Evolutionary conservation across 257 asterid species (phyloP).

Genomic region (Hygrophila difformis): DNA sequence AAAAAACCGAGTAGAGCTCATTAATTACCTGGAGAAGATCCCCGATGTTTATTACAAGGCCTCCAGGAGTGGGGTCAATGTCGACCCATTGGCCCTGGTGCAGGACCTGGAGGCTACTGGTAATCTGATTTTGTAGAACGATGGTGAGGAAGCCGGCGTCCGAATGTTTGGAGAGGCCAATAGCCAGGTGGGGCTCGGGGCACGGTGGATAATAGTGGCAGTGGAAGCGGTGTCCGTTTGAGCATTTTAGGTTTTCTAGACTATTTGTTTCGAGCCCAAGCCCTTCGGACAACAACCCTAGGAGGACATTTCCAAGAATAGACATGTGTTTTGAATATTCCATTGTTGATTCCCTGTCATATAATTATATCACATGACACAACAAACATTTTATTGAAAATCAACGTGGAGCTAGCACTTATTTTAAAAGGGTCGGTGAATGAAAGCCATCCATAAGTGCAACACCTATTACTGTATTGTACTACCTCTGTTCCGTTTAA

Average conservation of each 20-base stretch:
- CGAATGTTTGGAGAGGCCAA: conserved; percentile 25
- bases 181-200: conserved; percentile 34
- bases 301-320: conserved; percentile 16
- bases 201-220: conserved; percentile 38
- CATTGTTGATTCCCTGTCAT: conserved; percentile 11
- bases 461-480: no score
- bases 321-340: conserved; percentile 21
- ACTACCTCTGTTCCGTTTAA: not conserved
- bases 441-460: no score
- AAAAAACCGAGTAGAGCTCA: not conserved
- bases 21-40: conserved; percentile 37
- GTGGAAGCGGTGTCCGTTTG: conserved; percentile 14
- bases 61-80: conserved; percentile 22
- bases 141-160: conserved; percentile 38
- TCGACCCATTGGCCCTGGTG: conserved; percentile 27
- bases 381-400: no score
- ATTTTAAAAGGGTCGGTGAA: no score
- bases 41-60: conserved; percentile 27
- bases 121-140: conserved; percentile 26
- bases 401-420: no score
- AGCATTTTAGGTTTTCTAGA: conserved; percentile 23
- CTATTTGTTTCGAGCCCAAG: conserved; percentile 24
- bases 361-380: not conserved
- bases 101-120: conserved; percentile 25
- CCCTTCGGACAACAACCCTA: conserved; percentile 29